Evolutionary conservation across 179 eudicot genomes (phyloP), one percentile per base, ranked within the genome.

Genomic region (Spinacia oleracea): DNA sequence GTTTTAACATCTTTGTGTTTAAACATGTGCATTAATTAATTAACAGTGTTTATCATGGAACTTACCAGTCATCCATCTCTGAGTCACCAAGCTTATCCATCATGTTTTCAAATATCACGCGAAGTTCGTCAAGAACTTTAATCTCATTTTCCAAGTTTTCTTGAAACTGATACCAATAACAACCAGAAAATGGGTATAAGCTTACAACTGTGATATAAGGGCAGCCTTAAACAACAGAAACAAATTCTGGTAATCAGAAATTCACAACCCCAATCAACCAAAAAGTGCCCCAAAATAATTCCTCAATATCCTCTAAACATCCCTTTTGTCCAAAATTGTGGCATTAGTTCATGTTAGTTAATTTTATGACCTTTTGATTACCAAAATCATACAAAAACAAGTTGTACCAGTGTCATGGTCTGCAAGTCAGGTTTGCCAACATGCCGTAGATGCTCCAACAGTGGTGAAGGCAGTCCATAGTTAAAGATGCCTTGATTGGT

Each of bases 381-480:
- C 45, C 63, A 70, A 50, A 16, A 45, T 70, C 65, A 69, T 55
- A 60, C 66, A 72, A 58, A 27, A 58, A 27, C 48, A 53, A 73
- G 53, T 23, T 35, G 78, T 91, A 95, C 98, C 74, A 51, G 72
- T 74, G 75, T 82, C 81, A 84, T 74, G 48, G 89, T 74, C 35
- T 55, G 80, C 75, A 78, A 43, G 29, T 63, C 62, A 48, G 86
- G 80, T 78, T 76, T 84, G 21, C 60, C 81, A 83, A 83, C 82
- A 74, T 64, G 76, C 29, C 98, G 92, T 77, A 96, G 85, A 79
- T 87, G 83, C 53, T 89, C 85, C 79, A 96, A 80, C 80, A 96
- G 78, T 56, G 94, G 92, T 71, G 86, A 64, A n/a, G 99, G 99
- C 84, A 96, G 81, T 59, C 99, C 93, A 83, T 96, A 96, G 78